phyloP scores from a whole-genome alignment of 768 basidiomycete species.

The Lentinula guzmanii region DNA sequence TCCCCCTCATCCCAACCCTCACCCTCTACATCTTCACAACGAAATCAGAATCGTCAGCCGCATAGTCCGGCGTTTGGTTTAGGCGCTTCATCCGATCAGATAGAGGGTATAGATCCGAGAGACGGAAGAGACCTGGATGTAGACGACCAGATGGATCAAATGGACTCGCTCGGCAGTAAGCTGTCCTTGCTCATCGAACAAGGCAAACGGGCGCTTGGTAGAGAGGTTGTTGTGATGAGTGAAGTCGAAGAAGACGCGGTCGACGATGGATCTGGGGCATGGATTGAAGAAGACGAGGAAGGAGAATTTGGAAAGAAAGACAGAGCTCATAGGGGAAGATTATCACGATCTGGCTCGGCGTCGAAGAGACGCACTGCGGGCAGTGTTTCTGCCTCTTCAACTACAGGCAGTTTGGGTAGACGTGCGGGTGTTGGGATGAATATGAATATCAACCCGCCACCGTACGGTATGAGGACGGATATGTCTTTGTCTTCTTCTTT shows the following conservation, averaged over 20 bases:
- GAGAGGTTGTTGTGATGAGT: conserved; percentile 76
- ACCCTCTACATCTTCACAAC: background rate
- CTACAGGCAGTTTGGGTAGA: background rate
- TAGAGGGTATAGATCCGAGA: background rate
- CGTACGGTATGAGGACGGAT: conserved; percentile 9
- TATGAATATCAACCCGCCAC: conserved; percentile 1
- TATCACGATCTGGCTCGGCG: conserved; percentile 3
- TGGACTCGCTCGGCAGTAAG: conserved; percentile 80
- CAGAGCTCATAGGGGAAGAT: background rate
- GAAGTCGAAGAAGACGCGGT: conserved; percentile 70
- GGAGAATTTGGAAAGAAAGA: background rate
- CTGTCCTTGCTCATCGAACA: conserved; percentile 68
- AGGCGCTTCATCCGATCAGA: conserved; percentile 25
- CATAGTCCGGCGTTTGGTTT: conserved; percentile 38
- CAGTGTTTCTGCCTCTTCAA: background rate
- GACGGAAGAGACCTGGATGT: background rate
- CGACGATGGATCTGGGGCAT: conserved; percentile 68
- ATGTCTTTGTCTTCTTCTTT: conserved; percentile 19
- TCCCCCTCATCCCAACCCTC: conserved; percentile 9
- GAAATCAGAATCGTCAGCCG: conserved; percentile 14
- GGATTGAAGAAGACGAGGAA: conserved; percentile 60
- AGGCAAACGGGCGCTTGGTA: conserved; percentile 68
- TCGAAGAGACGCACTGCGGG: conserved; percentile 13
- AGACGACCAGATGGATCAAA: conserved; percentile 30
- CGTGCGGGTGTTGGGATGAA: background rate